phyloP scores from a whole-genome alignment of 1,284 basidiomycete genomes.

The Naganishia sp. region DNA sequence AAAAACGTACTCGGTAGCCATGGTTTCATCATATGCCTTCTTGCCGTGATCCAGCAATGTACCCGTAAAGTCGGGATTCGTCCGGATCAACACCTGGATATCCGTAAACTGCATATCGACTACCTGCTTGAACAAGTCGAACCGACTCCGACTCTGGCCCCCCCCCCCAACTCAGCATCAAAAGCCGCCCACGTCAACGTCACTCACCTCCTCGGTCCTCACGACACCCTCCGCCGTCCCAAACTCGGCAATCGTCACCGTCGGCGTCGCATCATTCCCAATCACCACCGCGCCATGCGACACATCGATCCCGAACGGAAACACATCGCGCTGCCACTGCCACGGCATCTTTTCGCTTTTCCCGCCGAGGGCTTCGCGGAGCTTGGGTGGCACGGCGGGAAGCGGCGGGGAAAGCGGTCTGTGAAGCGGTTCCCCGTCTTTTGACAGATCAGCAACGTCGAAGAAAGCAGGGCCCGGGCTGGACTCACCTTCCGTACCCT shows the following conservation, averaged over 20 bases:
- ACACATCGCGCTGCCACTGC: constrained; percentile 61
- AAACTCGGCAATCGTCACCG: constrained; percentile 76
- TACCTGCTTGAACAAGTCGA: constrained; percentile 33
- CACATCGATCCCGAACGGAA: constrained; percentile 75
- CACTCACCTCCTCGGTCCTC: constrained; percentile 68
- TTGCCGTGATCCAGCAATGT: constrained; percentile 68
- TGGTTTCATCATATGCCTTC: constrained; percentile 62
- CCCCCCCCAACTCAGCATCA: neutral
- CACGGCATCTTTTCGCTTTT: constrained; percentile 29
- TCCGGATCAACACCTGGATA: constrained; percentile 66
- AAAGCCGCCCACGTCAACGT: neutral
- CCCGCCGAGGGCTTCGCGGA: constrained; percentile 14
- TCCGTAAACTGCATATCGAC: constrained; percentile 66
- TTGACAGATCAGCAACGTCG: neutral
- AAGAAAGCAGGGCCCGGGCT: neutral
- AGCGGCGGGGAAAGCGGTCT: constrained; percentile 30
- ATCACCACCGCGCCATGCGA: constrained; percentile 73
- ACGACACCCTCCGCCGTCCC: constrained; percentile 71
- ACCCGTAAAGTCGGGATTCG: constrained; percentile 73
- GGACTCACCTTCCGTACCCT: neutral
- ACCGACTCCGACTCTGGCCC: constrained; percentile 30
- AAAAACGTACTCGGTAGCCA: constrained; percentile 17
- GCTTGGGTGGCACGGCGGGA: constrained; percentile 18
- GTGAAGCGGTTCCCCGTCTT: constrained; percentile 14
- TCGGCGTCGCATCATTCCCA: constrained; percentile 80